Evolutionary conservation across 2,329 filamentous ascomycete genomes (phyloP), one percentile per base, ranked within the genome.

Genomic region (Cylindrodendrum hubeiense): DNA sequence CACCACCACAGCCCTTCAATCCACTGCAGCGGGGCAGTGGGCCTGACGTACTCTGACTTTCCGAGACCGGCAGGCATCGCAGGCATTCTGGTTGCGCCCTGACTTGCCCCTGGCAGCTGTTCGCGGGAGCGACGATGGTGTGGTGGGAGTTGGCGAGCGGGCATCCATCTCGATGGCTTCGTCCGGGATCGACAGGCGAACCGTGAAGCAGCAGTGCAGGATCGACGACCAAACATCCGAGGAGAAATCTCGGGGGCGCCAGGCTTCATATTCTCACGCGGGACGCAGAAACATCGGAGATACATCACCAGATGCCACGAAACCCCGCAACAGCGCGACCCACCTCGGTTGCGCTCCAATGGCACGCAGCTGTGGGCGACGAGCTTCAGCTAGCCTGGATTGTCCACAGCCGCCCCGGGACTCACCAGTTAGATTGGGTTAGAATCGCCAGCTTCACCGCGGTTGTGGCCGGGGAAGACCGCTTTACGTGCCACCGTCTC

Each of bases 231-330:
- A 26, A 47, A 7, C 60, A 41, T 62, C 58, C 51, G 46, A 72
- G 70, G 70, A 72, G 68, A 72, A 72, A 71, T 22, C 19, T 72
- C 70, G 70, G 70, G 70, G 64, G 39, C 10, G 33, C 7, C 7
- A 22, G 19, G 8, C 12, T 17, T 28, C 30, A 55, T 52, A 58
- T 66, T 19, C 21, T 15, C 19, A 26, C 19, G 50, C 54, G 12
- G 12, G 9, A 8, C 71, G 71, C 71, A 64, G 66, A 72, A 74
- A 71, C 57, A 0, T 74, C 71, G 71, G 71, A 72, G 49, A 58
- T 71, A 63, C 39, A 28, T 4, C 43, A 53, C 21, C 21, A 15
- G 41, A 34, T 52, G 33, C 44, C 30, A 22, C 37, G 5, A 56
- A 56, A 57, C 58, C 58, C 57, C 47, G 54, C 55, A 59, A 59